Percentiles rank a stretch among this genome's conserved stretches.
Evolutionary conservation across 768 basidiomycete genomes (phyloP).

Genomic region (Mycena crocata): DNA sequence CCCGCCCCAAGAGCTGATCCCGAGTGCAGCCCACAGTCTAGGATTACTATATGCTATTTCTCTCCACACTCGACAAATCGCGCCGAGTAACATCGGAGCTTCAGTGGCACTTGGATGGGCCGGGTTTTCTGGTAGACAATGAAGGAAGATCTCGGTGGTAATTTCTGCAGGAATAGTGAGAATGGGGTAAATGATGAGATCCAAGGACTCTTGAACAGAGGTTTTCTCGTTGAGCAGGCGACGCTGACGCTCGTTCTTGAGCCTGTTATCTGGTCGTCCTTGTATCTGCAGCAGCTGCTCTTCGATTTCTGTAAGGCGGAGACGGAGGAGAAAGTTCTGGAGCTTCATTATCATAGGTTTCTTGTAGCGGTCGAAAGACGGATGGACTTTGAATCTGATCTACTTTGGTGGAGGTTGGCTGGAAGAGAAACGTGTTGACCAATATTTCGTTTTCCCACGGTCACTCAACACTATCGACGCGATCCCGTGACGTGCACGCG

Average conservation of each 20-base stretch:
- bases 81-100: background rate
- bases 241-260: background rate
- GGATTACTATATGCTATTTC: background rate
- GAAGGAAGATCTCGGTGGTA: slow-evolving; percentile 8
- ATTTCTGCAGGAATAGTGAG: background rate
- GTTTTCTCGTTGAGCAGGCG: background rate
- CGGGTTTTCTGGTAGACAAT: background rate
- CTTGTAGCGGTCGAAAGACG: too few relatives aligned
- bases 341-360: slow-evolving; percentile 13
- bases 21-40: background rate
- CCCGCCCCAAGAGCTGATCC: background rate
- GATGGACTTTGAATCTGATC: too few relatives aligned
- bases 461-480: too few relatives aligned
- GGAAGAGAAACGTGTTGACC: too few relatives aligned
- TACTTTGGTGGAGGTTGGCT: too few relatives aligned
- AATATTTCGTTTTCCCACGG: too few relatives aligned
- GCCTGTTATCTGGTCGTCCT: background rate
- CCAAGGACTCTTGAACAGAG: background rate
- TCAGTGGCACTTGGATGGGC: background rate
- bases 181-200: background rate
- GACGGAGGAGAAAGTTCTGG: background rate
- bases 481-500: too few relatives aligned
- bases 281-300: background rate
- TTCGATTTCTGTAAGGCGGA: background rate
- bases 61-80: background rate